Conservation (phyloP, 176 grass and related monocot species). For the Metroxylon sagu region DNA sequence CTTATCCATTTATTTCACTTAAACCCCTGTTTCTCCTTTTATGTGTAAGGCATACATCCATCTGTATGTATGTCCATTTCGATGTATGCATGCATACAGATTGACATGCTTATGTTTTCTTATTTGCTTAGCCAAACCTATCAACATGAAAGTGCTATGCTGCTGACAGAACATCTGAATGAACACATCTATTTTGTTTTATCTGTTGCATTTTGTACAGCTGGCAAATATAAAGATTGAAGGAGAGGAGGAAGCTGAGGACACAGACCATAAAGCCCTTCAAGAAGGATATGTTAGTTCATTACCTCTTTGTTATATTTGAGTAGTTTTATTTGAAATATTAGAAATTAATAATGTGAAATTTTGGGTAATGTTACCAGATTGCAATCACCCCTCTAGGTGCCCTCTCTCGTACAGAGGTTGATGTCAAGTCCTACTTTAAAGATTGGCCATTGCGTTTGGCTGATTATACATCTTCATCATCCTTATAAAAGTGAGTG, state of each 20-base stretch:
- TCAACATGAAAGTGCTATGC: neutral
- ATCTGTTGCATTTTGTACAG: slow-evolving; percentile 32
- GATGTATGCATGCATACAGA: too few species aligned
- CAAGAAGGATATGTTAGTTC: slow-evolving; percentile 84
- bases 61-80: too few species aligned
- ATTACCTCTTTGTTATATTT: slow-evolving; percentile 9
- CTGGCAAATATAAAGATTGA: slow-evolving; percentile 22
- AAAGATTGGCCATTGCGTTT: slow-evolving; percentile 42
- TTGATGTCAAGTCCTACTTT: slow-evolving; percentile 56
- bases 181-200: slow-evolving; percentile 4
- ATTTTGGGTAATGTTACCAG: slow-evolving; percentile 42
- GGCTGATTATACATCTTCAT: slow-evolving; percentile 12
- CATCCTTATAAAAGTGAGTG: slow-evolving; percentile 28
- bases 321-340: slow-evolving; percentile 6
- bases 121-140: neutral
- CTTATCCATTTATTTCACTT: too few species aligned
- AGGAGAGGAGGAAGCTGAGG: slow-evolving; percentile 41
- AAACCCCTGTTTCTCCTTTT: too few species aligned
- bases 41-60: too few species aligned
- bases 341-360: too few species aligned
- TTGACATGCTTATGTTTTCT: too few species aligned
- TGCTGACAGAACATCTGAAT: neutral
- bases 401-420: slow-evolving; percentile 47
- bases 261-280: slow-evolving; percentile 50
- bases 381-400: slow-evolving; percentile 78